A percentile compares a stretch with the other conserved stretches of the same genome.
Evolutionary conservation across 306 rosid genomes (phyloP).

Genomic region (Heteromeles arbutifolia): DNA sequence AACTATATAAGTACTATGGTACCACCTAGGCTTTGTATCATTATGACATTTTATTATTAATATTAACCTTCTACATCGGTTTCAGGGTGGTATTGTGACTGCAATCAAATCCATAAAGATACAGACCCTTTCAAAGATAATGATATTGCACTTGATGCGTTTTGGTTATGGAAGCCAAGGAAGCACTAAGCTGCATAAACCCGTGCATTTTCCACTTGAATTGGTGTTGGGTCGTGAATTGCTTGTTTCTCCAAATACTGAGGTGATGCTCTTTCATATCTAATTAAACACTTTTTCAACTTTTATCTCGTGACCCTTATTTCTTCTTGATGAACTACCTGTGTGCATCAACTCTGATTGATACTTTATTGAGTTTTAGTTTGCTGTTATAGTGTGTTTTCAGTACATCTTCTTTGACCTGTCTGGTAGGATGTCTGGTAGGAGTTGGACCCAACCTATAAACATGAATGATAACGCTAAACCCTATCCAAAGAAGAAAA

Average conservation of each 20-base stretch:
- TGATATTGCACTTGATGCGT: conserved; percentile 94
- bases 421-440: too few species aligned
- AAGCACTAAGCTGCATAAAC: conserved; percentile 89
- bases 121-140: conserved; percentile 65
- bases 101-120: conserved; percentile 76
- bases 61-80: background rate
- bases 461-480: background rate
- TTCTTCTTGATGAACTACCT: background rate
- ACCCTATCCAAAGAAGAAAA: background rate
- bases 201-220: conserved; percentile 75
- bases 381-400: background rate
- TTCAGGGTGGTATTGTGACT: conserved; percentile 69
- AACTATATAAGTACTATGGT: background rate
- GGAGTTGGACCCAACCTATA: too few species aligned
- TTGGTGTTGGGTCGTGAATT: conserved; percentile 68
- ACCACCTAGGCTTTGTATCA: background rate
- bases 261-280: conserved; percentile 34
- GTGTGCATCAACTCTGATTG: background rate
- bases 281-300: background rate
- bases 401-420: too few species aligned
- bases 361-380: background rate
- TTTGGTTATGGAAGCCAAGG: conserved; percentile 94
- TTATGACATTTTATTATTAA: background rate
- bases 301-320: background rate
- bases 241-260: conserved; percentile 55